Evolutionary conservation across 192 early-diverging fungal genomes (phyloP), one percentile per base, ranked within the genome.

Genomic region (Backusella liffmaniae): DNA sequence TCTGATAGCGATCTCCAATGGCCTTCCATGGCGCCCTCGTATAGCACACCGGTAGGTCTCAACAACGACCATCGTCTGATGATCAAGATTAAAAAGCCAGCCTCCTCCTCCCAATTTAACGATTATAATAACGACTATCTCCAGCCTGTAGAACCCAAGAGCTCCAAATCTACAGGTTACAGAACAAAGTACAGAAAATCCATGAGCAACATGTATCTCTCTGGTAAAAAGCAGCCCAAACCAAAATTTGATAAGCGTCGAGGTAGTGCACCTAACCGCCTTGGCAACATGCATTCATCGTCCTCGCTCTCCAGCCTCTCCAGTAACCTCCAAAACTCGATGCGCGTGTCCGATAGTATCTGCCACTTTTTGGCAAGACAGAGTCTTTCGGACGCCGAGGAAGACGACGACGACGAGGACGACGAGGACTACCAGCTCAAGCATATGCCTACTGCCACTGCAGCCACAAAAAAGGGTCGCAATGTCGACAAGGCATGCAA

Each of bases 401-500:
- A 78, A 3, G 73, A 75, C 18, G 70, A 72, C 3, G 77, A 78
- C 1, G 77, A 78, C n/a, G 59, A 71, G 1, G 71, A 78, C 29
- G 71, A 78, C 21, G 77, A 77, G 26, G 76, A 73, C 3, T 56
- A 56, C 21, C 72, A 73, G 34, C 4, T 65, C 37, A 39, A 70
- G 29, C 72, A 59, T 26, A 42, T 69, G 4, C 32, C 70, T 9
- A 13, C 66, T 21, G 9, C 44, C 29, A 12, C 49, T 13, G 29
- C 36, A 44, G 39, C 12, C 29, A 66, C 46, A 13, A 77, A 80
- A 30, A 83, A 83, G 39, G 75, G 75, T 2, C 62, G 78, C 5
- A 83, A 83, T 76, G 82, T 83, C 23, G 82, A 83, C 32, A 79
- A 79, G 39, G 82, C 82, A 5, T 83, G 82, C 32, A 79, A 83